Conservation (phyloP, 768 basidiomycete species). For the Leccinum subgranulosum region DNA sequence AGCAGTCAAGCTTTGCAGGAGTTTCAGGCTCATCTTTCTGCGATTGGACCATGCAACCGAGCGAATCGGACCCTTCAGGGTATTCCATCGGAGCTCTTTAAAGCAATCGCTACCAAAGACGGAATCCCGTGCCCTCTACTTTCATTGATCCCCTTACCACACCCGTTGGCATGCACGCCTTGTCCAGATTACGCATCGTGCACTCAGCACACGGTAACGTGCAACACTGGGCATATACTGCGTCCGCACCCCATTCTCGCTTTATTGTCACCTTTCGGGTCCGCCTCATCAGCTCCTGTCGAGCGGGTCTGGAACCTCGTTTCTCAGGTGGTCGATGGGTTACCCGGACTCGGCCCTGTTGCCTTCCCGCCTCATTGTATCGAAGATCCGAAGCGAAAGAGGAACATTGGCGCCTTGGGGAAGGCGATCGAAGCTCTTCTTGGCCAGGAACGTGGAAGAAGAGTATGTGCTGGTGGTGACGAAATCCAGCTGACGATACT, state of each 20-base stretch:
- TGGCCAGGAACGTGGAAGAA: slow-evolving; percentile 59
- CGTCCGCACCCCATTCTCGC: slow-evolving; percentile 58
- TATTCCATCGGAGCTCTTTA: slow-evolving; percentile 25
- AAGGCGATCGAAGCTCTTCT: slow-evolving; percentile 66
- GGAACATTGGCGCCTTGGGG: slow-evolving; percentile 70
- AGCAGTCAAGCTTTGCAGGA: slow-evolving; percentile 57
- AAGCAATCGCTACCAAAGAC: slow-evolving; percentile 27
- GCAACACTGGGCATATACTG: slow-evolving; percentile 66
- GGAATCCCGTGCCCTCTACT: slow-evolving; percentile 50
- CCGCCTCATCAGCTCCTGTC: slow-evolving; percentile 37
- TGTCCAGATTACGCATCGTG: slow-evolving; percentile 73
- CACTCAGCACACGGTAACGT: slow-evolving; percentile 51
- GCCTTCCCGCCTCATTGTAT: slow-evolving; percentile 73
- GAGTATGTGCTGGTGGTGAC: slow-evolving; percentile 58
- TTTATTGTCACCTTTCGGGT: slow-evolving; percentile 38
- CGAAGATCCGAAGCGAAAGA: slow-evolving; percentile 73
- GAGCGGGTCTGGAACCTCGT: slow-evolving; percentile 47
- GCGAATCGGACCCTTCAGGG: slow-evolving; percentile 51
- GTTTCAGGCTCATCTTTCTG: slow-evolving; percentile 42
- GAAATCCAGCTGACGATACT: slow-evolving; percentile 19
- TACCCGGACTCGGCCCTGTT: slow-evolving; percentile 75
- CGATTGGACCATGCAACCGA: slow-evolving; percentile 53
- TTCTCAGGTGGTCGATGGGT: slow-evolving; percentile 53
- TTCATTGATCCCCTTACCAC: slow-evolving; percentile 51
- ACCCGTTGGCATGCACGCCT: slow-evolving; percentile 63